These are phyloP conservation scores for Tilletia indica DNA, from an alignment of 1,284 basidiomycete species.

Conservation along the genomic window DNA sequence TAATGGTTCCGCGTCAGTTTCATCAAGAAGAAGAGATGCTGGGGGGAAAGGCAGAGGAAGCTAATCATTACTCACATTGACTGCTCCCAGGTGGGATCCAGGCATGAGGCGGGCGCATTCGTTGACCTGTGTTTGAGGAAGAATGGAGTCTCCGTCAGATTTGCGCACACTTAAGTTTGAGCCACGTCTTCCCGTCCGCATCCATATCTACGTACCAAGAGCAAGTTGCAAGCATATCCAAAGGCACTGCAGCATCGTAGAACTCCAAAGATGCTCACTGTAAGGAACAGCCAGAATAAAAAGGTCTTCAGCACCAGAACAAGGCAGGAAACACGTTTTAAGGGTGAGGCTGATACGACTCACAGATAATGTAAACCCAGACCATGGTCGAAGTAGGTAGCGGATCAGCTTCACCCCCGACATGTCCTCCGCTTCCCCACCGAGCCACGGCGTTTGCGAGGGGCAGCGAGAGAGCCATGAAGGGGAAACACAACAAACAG, in stretches of 20 bases:
- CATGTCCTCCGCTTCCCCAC: not conserved
- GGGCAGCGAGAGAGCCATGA: slow-evolving; percentile 35
- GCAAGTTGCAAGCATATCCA: slow-evolving; percentile 5
- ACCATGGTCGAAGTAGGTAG: slow-evolving; percentile 20
- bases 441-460: slow-evolving; percentile 31
- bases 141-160: not conserved
- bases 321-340: slow-evolving; percentile 6
- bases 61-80: slow-evolving; percentile 24
- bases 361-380: slow-evolving; percentile 27
- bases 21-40: not conserved
- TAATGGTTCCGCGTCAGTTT: not conserved
- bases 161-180: no score
- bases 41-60: not conserved
- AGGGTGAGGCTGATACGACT: slow-evolving; percentile 21
- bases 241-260: not conserved
- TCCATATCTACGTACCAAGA: not conserved
- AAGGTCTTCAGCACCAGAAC: not conserved
- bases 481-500: slow-evolving; percentile 29
- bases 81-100: slow-evolving; percentile 26
- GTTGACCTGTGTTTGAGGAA: slow-evolving; percentile 33
- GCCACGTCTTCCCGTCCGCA: no score
- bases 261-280: slow-evolving; percentile 29
- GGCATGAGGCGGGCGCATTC: slow-evolving; percentile 30
- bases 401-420: slow-evolving; percentile 18
- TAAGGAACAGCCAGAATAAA: not conserved